Percentiles rank a stretch among this genome's conserved stretches.
Evolutionary conservation across 805 yeast species (phyloP).

Genomic region (Kodamaea neixiangensis): DNA sequence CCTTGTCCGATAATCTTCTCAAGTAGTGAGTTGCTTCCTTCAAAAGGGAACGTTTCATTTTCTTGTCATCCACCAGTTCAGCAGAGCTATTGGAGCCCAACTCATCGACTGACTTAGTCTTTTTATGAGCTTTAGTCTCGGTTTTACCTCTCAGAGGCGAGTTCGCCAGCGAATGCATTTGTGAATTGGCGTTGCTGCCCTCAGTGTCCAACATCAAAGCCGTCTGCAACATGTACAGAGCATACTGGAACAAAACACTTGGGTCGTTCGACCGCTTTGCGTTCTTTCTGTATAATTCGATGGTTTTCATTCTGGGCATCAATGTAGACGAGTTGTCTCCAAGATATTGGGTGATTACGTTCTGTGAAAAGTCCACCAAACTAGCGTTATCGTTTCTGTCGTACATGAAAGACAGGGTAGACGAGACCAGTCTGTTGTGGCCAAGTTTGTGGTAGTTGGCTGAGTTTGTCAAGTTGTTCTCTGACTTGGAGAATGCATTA

Average conservation of each 20-base stretch:
- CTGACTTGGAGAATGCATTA: constrained; percentile 24
- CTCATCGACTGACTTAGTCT: constrained; percentile 19
- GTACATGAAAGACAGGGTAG: constrained; percentile 39
- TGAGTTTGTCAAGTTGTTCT: constrained; percentile 25
- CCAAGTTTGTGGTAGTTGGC: constrained; percentile 16
- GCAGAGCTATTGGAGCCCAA: constrained; percentile 14
- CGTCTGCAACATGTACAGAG: constrained; percentile 85
- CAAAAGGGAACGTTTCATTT: constrained; percentile 55
- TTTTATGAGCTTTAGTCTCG: constrained; percentile 18
- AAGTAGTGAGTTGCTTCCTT: constrained; percentile 77
- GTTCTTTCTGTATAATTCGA: constrained; percentile 83
- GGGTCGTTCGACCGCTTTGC: constrained; percentile 87
- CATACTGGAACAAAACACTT: constrained; percentile 82
- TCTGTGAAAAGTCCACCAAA: constrained; percentile 54
- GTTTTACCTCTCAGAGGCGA: constrained; percentile 18
- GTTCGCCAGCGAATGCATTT: constrained; percentile 5
- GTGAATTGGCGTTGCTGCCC: constrained; percentile 4
- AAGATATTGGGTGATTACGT: constrained; percentile 51
- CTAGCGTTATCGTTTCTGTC: constrained; percentile 34
- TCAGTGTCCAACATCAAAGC: constrained; percentile 61
- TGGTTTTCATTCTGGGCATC: constrained; percentile 76
- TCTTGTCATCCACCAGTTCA: constrained; percentile 16
- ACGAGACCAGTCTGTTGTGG: constrained; percentile 39
- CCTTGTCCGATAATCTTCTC: constrained; percentile 72
- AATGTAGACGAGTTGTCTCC: constrained; percentile 53